Base-by-base conservation (phyloP, 306 rosid species). In the Fragaria ananassa region DNA sequence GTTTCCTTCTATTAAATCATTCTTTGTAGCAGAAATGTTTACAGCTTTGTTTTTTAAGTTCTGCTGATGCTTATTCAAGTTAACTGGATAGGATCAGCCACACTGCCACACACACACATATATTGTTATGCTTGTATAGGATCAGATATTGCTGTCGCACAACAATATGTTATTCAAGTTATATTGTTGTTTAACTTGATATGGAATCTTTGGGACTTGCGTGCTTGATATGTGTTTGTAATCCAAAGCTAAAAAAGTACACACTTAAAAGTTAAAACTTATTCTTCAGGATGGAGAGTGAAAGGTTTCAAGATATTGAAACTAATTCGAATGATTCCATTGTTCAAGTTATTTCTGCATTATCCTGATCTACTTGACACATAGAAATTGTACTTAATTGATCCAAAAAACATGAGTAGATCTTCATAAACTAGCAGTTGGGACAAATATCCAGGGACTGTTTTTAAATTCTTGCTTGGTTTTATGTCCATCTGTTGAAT, bases 21-120 rank as follows among this genome's bases (percentile, higher is more conserved):
- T 25, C 60, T 17, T 9, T 29, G 7, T 5, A 8, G 56, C n/a
- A 29, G 39, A 68, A 73, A 21, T 60, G 65, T 23, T 51, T 15
- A 10, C 68, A 74, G 49, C 58, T 77, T 67, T 60, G 23, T 10
- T 31, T 35, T 31, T 35, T 31, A 68, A 75, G 50, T 70, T 62
- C 37, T 35, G 44, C 44, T 9, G 41, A 23, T 71, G 70, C 63
- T 57, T 57, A 10, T 4, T 25, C 1, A 13, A 60, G 19, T 12
- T 60, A 60, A 60, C 14, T 27, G 63, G 37, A 27, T 19, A 53
- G 25, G 11, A 19, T 19, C 21, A 7, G 10, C 13, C 17, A 50
- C 56, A 29, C 31, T 29, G 31, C 31, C 31, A 51, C 56, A 18
- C 0, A 12, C 17, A 49, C 56, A 51, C 23, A 1, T 0, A 3